Evolutionary conservation across 306 rosid genomes (phyloP), one percentile per base, ranked within the genome.

Genomic region (Cyamopsis tetragonoloba): DNA sequence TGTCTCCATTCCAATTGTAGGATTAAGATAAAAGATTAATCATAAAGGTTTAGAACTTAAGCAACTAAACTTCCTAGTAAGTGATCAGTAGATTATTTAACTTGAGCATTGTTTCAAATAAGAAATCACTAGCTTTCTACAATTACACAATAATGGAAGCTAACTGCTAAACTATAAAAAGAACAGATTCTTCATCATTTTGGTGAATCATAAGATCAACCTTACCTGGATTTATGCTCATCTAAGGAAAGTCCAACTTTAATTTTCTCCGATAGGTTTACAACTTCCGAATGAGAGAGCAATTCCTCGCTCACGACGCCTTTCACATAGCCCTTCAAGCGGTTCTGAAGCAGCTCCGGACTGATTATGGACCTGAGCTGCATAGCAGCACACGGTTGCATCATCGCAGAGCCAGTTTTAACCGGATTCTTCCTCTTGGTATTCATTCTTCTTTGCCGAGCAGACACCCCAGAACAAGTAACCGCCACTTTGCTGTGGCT

Each of bases 391-490:
- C 74, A 72, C 32, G 87, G 71, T 51, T 75, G 81, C 48, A 74
- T 61, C 73, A 70, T 31, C 17, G 54, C 39, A 10, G 50, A 32
- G 54, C 69, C 71, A 31, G 49, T 58, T 70, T 70, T 81, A 62
- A 79, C 7, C 12, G 59, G 47, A 24, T 39, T 23, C 71, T 75
- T 90, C 82, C 81, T 85, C 82, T 78, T 86, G 12, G 63, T 54
- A 58, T 19, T 77, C 42, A 88, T 67, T 82, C 99, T 93, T 77
- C 99, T 84, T 67, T 88, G 97, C 67, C 99, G 84, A 9, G 99
- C 99, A 67, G 99, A 93, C 43, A 93, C 80, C 42, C 99, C 99
- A n/a, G 99, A 93, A 82, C 84, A 88, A 74, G 89, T 87, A n/a
- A 93, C 86, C 0, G 80, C 76, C 39, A 82, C 79, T 71, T 83